A percentile compares a stretch with the other conserved stretches of the same genome.
These are phyloP conservation scores for Salix purpurea DNA, from an alignment of 345 rosid genomes.

Conservation along the genomic window DNA sequence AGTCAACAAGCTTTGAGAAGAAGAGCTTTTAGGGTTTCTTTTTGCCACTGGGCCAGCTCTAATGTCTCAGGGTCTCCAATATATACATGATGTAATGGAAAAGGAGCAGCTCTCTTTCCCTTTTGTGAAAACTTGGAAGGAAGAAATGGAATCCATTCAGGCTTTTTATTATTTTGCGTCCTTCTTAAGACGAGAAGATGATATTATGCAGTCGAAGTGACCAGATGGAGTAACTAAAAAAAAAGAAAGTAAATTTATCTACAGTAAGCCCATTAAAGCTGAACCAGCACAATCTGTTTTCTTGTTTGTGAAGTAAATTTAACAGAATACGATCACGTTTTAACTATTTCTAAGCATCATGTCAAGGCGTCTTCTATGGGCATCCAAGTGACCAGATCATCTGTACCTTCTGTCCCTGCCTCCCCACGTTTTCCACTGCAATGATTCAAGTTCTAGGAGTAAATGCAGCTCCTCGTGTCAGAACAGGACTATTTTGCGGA, in stretches of 20 bases:
- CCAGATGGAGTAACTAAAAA: neutral
- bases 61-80: neutral
- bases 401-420: neutral
- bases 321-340: neutral
- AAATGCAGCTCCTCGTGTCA: neutral
- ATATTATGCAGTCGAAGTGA: neutral
- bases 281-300: neutral
- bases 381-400: neutral
- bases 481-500: too few relatives aligned
- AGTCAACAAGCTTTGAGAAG: neutral
- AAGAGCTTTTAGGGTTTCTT: neutral
- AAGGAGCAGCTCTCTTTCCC: neutral
- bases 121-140: conserved; percentile 9
- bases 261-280: neutral
- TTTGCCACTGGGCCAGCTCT: neutral
- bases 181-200: neutral
- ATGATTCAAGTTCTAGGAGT: neutral
- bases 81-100: neutral
- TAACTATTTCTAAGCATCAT: neutral
- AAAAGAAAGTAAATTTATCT: neutral
- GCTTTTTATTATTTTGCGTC: neutral
- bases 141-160: neutral
- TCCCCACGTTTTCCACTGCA: neutral
- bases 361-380: neutral
- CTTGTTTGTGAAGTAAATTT: neutral